phyloP scores from a whole-genome alignment of 495 filamentous ascomycete species.

The Penicillium dipodomyicola region DNA sequence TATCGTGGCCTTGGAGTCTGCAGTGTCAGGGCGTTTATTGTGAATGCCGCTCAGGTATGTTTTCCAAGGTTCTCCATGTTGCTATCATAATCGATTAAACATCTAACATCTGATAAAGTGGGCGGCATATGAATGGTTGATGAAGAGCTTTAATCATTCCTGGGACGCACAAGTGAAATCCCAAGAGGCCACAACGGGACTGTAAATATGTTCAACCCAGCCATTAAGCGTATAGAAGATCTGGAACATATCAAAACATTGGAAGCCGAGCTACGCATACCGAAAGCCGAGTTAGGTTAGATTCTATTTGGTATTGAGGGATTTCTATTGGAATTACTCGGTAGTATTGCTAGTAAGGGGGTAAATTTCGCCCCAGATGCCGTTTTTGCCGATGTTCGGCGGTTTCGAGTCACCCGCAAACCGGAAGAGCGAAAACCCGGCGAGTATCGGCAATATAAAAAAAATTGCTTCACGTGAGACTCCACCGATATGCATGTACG shows the following conservation, averaged over 20 bases:
- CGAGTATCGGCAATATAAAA: constrained; percentile 39
- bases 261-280: constrained; percentile 19
- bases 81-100: background rate
- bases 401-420: constrained; percentile 27
- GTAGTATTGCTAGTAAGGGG: constrained; percentile 31
- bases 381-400: constrained; percentile 35
- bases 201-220: background rate
- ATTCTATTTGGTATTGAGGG: constrained; percentile 34
- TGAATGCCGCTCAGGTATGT: constrained; percentile 64
- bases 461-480: constrained; percentile 25
- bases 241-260: constrained; percentile 1
- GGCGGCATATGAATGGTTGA: constrained; percentile 83
- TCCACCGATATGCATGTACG: constrained; percentile 16
- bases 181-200: constrained; percentile 6
- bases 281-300: constrained; percentile 28
- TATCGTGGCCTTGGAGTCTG: constrained; percentile 77
- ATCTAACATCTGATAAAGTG: constrained; percentile 50
- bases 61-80: background rate
- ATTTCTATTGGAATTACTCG: constrained; percentile 33
- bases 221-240: constrained; percentile 4
- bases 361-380: constrained; percentile 25
- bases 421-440: constrained; percentile 31
- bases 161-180: constrained; percentile 6
- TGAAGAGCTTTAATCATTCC: constrained; percentile 45
- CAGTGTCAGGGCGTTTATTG: constrained; percentile 78